Conservation (phyloP, 2,329 filamentous ascomycete species). For the Fusarium pininemorale region DNA sequence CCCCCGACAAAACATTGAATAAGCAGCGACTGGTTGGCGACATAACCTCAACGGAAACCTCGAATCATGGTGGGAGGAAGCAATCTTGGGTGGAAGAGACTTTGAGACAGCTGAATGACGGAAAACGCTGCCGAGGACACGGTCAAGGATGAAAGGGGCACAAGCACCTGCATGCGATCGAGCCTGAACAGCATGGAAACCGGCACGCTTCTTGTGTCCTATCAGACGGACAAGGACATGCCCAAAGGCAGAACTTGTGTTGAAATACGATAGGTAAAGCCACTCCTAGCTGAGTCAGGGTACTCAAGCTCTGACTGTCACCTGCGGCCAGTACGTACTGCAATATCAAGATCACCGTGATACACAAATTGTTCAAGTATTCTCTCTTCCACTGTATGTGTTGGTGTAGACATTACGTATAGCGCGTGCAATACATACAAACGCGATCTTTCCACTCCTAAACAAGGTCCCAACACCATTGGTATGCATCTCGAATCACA, state of each 20-base stretch:
- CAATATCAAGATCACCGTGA: background rate
- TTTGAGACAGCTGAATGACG: background rate
- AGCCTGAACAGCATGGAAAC: background rate
- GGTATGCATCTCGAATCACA: conserved; percentile 36
- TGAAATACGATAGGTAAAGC: background rate
- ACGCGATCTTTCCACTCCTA: conserved; percentile 20
- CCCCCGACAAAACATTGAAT: background rate
- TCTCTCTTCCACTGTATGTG: conserved; percentile 37
- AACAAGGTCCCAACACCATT: conserved; percentile 36
- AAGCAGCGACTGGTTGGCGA: background rate
- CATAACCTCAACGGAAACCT: background rate
- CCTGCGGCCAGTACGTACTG: background rate
- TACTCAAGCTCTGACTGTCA: background rate
- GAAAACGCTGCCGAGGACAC: background rate
- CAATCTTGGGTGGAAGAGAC: background rate
- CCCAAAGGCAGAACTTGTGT: background rate
- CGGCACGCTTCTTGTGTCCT: background rate
- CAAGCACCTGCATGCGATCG: background rate
- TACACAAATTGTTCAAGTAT: conserved; percentile 24
- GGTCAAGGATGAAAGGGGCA: background rate
- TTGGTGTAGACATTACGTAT: conserved; percentile 52
- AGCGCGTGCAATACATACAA: conserved; percentile 42
- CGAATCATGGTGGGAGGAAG: background rate
- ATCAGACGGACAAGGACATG: background rate
- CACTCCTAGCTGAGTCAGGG: background rate